Conservation (phyloP, 169 alveolate species). For the Eimeria maxima region DNA sequence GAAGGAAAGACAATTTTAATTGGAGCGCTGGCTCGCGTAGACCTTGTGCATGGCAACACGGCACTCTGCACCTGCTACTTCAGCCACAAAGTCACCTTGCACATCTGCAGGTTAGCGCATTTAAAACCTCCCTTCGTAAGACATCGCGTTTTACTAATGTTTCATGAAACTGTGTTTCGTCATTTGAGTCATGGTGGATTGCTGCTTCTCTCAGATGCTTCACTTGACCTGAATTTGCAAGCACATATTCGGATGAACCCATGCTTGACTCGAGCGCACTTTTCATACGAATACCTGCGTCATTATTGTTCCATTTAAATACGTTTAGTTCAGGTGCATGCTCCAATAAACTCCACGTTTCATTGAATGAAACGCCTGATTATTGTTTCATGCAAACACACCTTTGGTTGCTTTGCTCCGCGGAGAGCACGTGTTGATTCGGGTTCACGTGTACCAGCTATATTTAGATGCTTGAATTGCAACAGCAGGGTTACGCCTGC, state of each 20-base stretch:
- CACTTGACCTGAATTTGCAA: too few relatives aligned
- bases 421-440: background rate
- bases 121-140: background rate
- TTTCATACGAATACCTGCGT: background rate
- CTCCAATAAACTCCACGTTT: too few relatives aligned
- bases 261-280: background rate
- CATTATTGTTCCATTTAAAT: too few relatives aligned
- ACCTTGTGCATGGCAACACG: constrained; percentile 54
- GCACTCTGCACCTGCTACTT: constrained; percentile 85
- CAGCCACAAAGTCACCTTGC: constrained; percentile 87
- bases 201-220: too few relatives aligned
- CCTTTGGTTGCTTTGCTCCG: background rate
- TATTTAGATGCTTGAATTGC: background rate
- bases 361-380: too few relatives aligned
- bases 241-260: background rate
- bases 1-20: constrained; percentile 73
- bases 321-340: background rate
- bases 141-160: too few relatives aligned
- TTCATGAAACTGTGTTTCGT: too few relatives aligned
- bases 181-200: too few relatives aligned
- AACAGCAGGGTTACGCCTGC: background rate
- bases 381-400: background rate
- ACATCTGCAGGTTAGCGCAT: constrained; percentile 82
- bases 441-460: background rate
- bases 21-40: constrained; percentile 75